phyloP scores from a whole-genome alignment of 202 grass and related monocot species.

The Elaeis oleifera region DNA sequence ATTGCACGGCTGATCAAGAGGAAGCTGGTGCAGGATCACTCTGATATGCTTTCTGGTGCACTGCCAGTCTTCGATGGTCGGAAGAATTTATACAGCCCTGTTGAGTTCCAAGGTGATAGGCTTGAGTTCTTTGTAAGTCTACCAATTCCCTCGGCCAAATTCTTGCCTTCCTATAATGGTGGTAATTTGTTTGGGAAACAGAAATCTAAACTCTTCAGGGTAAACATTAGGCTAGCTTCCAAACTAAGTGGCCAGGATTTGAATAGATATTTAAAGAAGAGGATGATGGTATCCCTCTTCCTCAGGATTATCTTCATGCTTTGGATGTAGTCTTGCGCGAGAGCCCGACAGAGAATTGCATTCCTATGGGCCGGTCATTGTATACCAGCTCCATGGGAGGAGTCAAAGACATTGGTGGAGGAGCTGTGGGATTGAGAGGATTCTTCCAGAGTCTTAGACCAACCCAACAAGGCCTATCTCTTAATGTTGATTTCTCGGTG shows the following conservation, averaged over 20 bases:
- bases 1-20: slow-evolving; percentile 82
- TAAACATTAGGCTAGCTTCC: slow-evolving; percentile 69
- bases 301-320: slow-evolving; percentile 87
- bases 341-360: slow-evolving; percentile 57
- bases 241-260: slow-evolving; percentile 67
- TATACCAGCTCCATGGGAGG: slow-evolving; percentile 62
- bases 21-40: slow-evolving; percentile 79
- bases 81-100: slow-evolving; percentile 76
- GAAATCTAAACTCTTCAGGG: slow-evolving; percentile 68
- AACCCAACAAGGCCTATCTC: slow-evolving; percentile 87
- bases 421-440: slow-evolving; percentile 75
- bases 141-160: slow-evolving; percentile 25
- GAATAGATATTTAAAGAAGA: slow-evolving; percentile 63
- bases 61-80: slow-evolving; percentile 80
- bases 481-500: slow-evolving; percentile 91
- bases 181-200: slow-evolving; percentile 25
- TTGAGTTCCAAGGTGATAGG: slow-evolving; percentile 53
- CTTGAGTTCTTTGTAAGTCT: slow-evolving; percentile 69
- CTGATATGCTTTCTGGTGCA: slow-evolving; percentile 40
- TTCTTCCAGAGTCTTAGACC: slow-evolving; percentile 89
- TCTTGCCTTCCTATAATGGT: slow-evolving; percentile 3
- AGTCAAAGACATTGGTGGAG: slow-evolving; percentile 71
- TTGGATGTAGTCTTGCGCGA: slow-evolving; percentile 83
- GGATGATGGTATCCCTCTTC: slow-evolving; percentile 44
- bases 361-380: slow-evolving; percentile 72